phyloP scores from a whole-genome alignment of 192 early-diverging fungal genomes.

The Coemansia sp. region DNA sequence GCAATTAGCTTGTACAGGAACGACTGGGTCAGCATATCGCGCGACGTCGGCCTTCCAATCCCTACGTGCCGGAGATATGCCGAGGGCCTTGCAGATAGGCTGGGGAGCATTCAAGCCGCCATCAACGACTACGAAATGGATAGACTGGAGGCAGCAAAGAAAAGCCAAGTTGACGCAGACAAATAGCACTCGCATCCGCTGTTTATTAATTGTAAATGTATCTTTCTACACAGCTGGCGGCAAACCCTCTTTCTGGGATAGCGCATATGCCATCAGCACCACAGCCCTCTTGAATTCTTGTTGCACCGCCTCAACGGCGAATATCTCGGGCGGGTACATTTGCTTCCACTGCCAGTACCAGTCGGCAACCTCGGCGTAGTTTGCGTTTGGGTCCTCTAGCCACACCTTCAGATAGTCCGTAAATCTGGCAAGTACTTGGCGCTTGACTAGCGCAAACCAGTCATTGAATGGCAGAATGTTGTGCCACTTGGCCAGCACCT shows the following conservation, averaged over 20 bases:
- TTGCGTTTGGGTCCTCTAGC: conserved; percentile 37
- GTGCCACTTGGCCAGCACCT: conserved; percentile 36
- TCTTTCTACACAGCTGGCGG: not conserved
- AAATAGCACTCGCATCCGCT: not conserved
- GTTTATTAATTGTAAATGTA: conserved; percentile 2
- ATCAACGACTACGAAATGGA: conserved; percentile 29
- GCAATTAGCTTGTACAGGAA: conserved; percentile 26
- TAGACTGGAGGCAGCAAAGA: conserved; percentile 2
- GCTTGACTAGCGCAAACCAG: conserved; percentile 27
- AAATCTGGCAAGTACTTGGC: conserved; percentile 24
- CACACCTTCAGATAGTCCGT: conserved; percentile 33
- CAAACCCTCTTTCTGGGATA: not conserved
- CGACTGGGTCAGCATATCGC: conserved; percentile 52
- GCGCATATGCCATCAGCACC: conserved; percentile 37
- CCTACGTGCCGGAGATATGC: conserved; percentile 20
- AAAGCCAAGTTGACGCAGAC: not conserved
- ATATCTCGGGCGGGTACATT: conserved; percentile 30
- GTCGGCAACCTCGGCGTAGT: conserved; percentile 52
- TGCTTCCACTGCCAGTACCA: conserved; percentile 57
- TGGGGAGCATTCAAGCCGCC: conserved; percentile 8
- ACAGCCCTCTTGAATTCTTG: conserved; percentile 31
- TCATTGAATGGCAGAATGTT: conserved; percentile 18
- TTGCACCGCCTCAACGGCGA: conserved; percentile 21
- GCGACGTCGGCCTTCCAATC: conserved; percentile 25
- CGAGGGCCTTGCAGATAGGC: conserved; percentile 8